Evolutionary conservation across 1,139 yeast genomes (phyloP).

Genomic region (Chernovozyma aurita): DNA sequence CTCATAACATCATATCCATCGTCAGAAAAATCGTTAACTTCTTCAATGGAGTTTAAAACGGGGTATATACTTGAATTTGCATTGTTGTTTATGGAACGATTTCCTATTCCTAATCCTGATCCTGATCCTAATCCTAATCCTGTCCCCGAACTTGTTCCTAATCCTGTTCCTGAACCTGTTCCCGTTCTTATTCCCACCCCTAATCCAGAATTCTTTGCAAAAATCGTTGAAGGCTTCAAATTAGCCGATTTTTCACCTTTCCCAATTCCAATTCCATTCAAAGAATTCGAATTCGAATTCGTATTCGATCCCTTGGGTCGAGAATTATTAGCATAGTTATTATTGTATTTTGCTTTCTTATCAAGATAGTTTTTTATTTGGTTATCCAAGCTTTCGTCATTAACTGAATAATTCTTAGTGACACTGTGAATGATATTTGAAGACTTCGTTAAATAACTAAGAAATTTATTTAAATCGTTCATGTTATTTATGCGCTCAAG

Average conservation of each 20-base stretch:
- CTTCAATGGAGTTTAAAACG: slow-evolving; percentile 4
- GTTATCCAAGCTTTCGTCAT: slow-evolving; percentile 19
- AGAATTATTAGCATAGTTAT: not conserved
- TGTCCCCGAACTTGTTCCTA: not conserved
- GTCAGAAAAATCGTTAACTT: slow-evolving; percentile 4
- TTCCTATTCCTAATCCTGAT: too few species aligned
- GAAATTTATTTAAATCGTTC: slow-evolving; percentile 40
- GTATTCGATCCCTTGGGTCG: not conserved
- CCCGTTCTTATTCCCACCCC: not conserved
- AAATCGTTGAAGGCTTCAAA: slow-evolving; percentile 2
- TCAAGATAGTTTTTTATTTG: slow-evolving; percentile 36
- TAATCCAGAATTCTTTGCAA: not conserved
- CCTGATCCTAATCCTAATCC: not conserved
- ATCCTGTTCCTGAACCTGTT: not conserved
- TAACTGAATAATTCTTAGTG: slow-evolving; percentile 24
- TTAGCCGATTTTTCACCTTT: not conserved
- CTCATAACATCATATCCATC: slow-evolving; percentile 2
- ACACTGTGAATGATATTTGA: slow-evolving; percentile 39
- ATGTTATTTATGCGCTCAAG: slow-evolving; percentile 38
- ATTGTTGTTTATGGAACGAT: too few species aligned
- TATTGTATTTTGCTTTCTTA: slow-evolving; percentile 8
- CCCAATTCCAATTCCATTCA: slow-evolving; percentile 1
- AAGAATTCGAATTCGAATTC: not conserved
- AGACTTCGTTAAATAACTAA: slow-evolving; percentile 37
- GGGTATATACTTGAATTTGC: not conserved